Conservation (phyloP, 177 flowering plant genomes). For the Vitis hybrid region DNA sequence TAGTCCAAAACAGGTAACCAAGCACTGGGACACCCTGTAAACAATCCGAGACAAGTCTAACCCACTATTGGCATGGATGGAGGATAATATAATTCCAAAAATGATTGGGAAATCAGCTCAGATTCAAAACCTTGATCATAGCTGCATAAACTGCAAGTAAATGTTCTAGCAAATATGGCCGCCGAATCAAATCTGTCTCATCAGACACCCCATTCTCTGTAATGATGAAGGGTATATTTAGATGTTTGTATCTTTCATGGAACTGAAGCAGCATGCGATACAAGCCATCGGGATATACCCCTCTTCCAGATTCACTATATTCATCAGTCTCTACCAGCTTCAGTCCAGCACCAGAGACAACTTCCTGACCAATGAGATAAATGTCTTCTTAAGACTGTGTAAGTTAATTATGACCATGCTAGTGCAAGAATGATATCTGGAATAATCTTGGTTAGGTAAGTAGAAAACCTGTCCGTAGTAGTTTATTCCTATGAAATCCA, state of each 20-base stretch:
- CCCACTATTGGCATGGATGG: not conserved
- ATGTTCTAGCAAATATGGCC: conserved; percentile 88
- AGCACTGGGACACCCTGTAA: conserved; percentile 86
- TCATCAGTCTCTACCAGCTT: conserved; percentile 86
- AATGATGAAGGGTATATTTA: conserved; percentile 76
- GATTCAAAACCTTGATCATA: conserved; percentile 58
- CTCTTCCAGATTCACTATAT: conserved; percentile 98
- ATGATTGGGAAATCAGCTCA: not conserved
- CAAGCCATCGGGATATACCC: conserved; percentile 94
- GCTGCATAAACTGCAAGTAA: conserved; percentile 87
- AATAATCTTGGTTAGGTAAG: not conserved
- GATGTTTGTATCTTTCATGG: conserved; percentile 89
- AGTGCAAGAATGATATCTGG: not conserved
- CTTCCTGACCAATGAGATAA: conserved; percentile 58
- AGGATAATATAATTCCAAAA: not conserved
- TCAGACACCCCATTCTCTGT: conserved; percentile 93
- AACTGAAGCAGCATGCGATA: conserved; percentile 83
- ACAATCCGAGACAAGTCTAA: conserved; percentile 10
- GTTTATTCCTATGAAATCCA: conserved; percentile 94
- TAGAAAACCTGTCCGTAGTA: conserved; percentile 91
- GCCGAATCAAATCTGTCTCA: conserved; percentile 85
- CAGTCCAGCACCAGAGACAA: conserved; percentile 70
- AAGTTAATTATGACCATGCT: not conserved
- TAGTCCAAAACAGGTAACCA: conserved; percentile 96
- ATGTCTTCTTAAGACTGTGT: not conserved